phyloP scores from a whole-genome alignment of 2,329 filamentous ascomycete genomes.

The Xylaria sp. region DNA sequence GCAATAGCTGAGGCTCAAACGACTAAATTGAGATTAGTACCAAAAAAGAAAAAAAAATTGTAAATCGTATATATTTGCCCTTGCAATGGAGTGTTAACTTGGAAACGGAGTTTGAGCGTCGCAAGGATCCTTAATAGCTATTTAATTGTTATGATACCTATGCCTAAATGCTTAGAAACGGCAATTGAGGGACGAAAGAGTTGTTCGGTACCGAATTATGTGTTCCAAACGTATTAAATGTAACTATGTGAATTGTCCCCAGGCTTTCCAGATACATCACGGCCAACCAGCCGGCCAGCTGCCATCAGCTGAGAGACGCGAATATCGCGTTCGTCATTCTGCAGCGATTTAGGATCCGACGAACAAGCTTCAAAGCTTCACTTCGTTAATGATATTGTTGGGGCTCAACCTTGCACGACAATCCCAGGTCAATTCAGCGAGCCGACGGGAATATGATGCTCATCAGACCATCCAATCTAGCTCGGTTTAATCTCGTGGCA shows the following conservation, averaged over 20 bases:
- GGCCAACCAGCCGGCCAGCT: background rate
- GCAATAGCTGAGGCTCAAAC: background rate
- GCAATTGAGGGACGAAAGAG: background rate
- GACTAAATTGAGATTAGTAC: background rate
- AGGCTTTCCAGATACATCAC: background rate
- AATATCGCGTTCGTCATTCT: background rate
- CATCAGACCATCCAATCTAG: constrained; percentile 34
- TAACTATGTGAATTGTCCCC: background rate
- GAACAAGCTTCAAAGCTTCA: too few species aligned
- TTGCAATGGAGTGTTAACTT: background rate
- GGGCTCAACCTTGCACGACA: background rate
- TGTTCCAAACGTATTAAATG: background rate
- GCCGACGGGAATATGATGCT: constrained; percentile 36
- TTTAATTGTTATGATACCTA: background rate
- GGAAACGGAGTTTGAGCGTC: background rate
- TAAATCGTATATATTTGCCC: constrained; percentile 42
- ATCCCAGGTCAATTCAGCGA: background rate
- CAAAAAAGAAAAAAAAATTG: too few species aligned
- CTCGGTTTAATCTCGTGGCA: constrained; percentile 31
- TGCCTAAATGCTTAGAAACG: background rate
- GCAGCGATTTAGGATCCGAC: background rate
- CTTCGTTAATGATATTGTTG: background rate
- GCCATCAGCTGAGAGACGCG: constrained; percentile 1
- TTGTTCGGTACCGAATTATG: background rate
- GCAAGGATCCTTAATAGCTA: background rate